Evolutionary conservation across 257 asterid species (phyloP).

Genomic region (Nicotiana attenuata): DNA sequence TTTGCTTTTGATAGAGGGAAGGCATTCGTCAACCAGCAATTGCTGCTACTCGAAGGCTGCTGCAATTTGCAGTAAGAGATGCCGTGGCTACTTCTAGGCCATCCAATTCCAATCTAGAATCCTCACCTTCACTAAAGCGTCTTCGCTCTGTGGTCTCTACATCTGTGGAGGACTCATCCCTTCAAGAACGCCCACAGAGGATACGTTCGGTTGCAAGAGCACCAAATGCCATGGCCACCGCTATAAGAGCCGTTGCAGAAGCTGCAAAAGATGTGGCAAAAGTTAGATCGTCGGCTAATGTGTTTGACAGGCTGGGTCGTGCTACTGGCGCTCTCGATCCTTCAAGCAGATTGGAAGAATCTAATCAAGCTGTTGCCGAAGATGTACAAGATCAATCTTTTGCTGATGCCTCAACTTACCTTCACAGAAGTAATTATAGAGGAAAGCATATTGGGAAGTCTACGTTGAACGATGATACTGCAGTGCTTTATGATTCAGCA

Average conservation of each 20-base stretch:
- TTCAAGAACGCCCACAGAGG: conserved; percentile 54
- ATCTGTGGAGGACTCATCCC: conserved; percentile 36
- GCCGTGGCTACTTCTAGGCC: conserved; percentile 77
- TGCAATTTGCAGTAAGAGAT: conserved; percentile 94
- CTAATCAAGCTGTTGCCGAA: conserved; percentile 34
- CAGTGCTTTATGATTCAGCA: conserved; percentile 39
- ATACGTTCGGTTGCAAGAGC: conserved; percentile 34
- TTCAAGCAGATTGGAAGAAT: conserved; percentile 28
- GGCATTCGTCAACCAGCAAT: conserved; percentile 42
- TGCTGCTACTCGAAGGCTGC: conserved; percentile 77
- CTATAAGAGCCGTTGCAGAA: conserved; percentile 85
- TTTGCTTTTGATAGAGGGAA: conserved; percentile 47
- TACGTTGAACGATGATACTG: conserved; percentile 31
- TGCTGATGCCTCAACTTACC: conserved; percentile 29
- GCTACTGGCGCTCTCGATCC: conserved; percentile 35
- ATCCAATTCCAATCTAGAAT: conserved; percentile 37
- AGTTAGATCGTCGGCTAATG: conserved; percentile 55
- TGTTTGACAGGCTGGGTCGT: conserved; percentile 88
- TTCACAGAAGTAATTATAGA: conserved; percentile 28
- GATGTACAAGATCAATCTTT: conserved; percentile 36
- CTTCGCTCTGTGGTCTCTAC: conserved; percentile 85
- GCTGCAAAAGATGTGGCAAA: conserved; percentile 75
- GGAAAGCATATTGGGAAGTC: conserved; percentile 31
- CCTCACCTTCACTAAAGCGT: conserved; percentile 67
- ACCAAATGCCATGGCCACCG: conserved; percentile 54